Conservation (phyloP, 257 asterid genomes). For the Ophiorrhiza pumila region DNA sequence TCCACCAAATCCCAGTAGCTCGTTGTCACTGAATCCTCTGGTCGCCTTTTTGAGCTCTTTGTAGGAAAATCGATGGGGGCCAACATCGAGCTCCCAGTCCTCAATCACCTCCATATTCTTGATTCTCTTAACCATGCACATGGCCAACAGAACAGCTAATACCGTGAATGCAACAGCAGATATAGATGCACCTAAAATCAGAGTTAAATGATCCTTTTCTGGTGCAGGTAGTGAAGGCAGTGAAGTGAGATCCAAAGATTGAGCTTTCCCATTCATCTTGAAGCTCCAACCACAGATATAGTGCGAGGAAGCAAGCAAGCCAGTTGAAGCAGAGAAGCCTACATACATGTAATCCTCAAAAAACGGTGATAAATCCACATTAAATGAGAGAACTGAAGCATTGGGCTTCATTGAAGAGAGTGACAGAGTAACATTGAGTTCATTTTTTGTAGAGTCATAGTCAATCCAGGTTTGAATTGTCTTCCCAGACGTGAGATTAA, state of each 20-base stretch:
- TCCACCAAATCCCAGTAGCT: constrained; percentile 73
- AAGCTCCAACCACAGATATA: constrained; percentile 80
- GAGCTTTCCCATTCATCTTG: constrained; percentile 47
- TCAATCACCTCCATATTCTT: constrained; percentile 56
- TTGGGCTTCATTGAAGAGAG: constrained; percentile 49
- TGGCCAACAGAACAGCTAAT: constrained; percentile 21
- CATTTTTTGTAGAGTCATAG: constrained; percentile 38
- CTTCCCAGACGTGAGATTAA: constrained; percentile 46
- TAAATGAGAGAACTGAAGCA: constrained; percentile 46
- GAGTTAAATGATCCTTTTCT: constrained; percentile 14
- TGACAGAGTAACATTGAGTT: constrained; percentile 57
- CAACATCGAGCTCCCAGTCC: constrained; percentile 64
- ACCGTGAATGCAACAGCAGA: constrained; percentile 30
- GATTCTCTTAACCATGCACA: constrained; percentile 32
- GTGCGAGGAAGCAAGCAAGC: constrained; percentile 63
- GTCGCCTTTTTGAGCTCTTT: constrained; percentile 63
- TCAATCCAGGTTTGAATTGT: constrained; percentile 66
- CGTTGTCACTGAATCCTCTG: constrained; percentile 49
- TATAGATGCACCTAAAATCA: constrained; percentile 34
- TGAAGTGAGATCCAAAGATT: constrained; percentile 42
- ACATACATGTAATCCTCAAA: constrained; percentile 59
- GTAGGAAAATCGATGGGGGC: constrained; percentile 65
- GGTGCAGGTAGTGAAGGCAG: constrained; percentile 47
- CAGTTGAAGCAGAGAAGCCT: constrained; percentile 89
- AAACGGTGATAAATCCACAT: constrained; percentile 48